Evolutionary conservation across 1,284 basidiomycete species (phyloP), one percentile per base, ranked within the genome.

Genomic region (Chalciporus piperatoides): DNA sequence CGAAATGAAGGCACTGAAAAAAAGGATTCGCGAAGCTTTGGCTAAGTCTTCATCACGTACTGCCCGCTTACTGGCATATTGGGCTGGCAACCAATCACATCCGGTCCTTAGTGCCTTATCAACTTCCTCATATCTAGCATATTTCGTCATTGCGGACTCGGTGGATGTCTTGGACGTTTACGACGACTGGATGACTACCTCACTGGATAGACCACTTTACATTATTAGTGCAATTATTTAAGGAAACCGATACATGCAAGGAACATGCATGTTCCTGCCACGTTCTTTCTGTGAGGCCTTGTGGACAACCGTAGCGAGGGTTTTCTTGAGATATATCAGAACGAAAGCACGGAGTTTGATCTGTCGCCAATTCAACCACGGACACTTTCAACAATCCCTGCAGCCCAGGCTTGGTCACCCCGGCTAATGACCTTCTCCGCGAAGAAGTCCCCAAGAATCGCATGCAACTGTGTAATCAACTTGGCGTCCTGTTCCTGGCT

Each of bases 361-460:
- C 41, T n/a, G n/a, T 2, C 10, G 17, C 2, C 33, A 8, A 12
- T 43, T 59, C 54, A 64, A 42, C 36, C 49, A 43, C 56, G 52
- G 21, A 63, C 37, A 14, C 63, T 66, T 19, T 76, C 73, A n/a
- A 83, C 60, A 12, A 86, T 72, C 21, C 77, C 77, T 50, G 71
- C 60, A 10, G 81, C 80, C 84, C 86, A 87, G 10, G 68, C 70
- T 9, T 75, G 73, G 59, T 88, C 85, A 19, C 67, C 72, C 10
- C 60, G 60, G 36, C 39, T 36, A 25, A 74, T 59, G 11, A 90
- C 60, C 44, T 71, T 71, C 40, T 75, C 73, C 2, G 82, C 77
- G 57, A 89, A 86, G 52, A 77, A 79, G 19, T 75, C 74, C 9
- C 87, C 87, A 7, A 90, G 55, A 2, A 76, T 61, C 8, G 80